These are phyloP conservation scores for Tuber melanosporum DNA, from an alignment of 495 filamentous ascomycete genomes.

Conservation along the genomic window DNA sequence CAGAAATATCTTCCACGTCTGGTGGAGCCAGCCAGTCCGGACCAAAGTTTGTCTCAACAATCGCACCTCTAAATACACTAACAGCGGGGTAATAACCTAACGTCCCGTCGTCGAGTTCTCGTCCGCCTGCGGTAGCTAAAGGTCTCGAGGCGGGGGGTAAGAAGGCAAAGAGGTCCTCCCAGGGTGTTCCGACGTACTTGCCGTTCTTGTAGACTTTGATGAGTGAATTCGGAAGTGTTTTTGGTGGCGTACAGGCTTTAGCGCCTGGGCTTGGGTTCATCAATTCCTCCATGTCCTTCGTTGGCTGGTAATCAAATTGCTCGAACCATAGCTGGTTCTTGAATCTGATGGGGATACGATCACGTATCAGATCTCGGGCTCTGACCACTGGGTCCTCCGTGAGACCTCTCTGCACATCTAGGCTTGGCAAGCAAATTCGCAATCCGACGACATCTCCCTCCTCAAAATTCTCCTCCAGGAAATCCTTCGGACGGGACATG, in stretches of 20 bases:
- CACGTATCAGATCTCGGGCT: slow-evolving; percentile 74
- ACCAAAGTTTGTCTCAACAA: slow-evolving; percentile 86
- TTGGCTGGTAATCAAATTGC: slow-evolving; percentile 80
- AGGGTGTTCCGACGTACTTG: slow-evolving; percentile 73
- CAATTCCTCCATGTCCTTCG: slow-evolving; percentile 81
- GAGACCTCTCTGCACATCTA: slow-evolving; percentile 68
- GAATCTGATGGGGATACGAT: slow-evolving; percentile 87
- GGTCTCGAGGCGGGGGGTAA: slow-evolving; percentile 83
- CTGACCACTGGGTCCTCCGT: slow-evolving; percentile 42
- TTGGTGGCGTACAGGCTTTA: slow-evolving; percentile 50
- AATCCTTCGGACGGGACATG: slow-evolving; percentile 83
- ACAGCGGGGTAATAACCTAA: slow-evolving; percentile 93
- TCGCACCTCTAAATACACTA: slow-evolving; percentile 82
- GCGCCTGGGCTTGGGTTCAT: slow-evolving; percentile 64
- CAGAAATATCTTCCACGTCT: slow-evolving; percentile 45
- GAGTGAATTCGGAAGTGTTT: slow-evolving; percentile 74
- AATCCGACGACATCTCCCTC: slow-evolving; percentile 87
- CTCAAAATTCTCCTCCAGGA: slow-evolving; percentile 52
- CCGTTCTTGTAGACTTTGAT: slow-evolving; percentile 94
- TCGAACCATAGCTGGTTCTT: slow-evolving; percentile 92
- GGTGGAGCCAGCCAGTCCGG: slow-evolving; percentile 85
- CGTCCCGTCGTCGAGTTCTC: slow-evolving; percentile 87
- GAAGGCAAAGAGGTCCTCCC: slow-evolving; percentile 83
- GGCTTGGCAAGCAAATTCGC: slow-evolving; percentile 80
- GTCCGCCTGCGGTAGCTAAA: slow-evolving; percentile 62